phyloP scores from a whole-genome alignment of 352 stramenopile genomes.

The Phytophthora fragariae region DNA sequence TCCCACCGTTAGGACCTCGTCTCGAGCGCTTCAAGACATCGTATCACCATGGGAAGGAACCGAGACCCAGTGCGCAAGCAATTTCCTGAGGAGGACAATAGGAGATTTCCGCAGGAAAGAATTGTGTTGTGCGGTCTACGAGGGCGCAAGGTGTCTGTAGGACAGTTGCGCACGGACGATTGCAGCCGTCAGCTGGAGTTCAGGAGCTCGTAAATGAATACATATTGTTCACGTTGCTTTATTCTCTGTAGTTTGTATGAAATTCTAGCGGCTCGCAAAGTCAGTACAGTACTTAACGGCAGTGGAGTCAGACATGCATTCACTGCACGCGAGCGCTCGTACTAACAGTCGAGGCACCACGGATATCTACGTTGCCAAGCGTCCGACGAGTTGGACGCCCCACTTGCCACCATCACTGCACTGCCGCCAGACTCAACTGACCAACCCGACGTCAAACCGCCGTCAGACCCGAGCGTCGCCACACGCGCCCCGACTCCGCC shows the following conservation, averaged over 20 bases:
- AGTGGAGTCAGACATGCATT: no score
- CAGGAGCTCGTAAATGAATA: neutral
- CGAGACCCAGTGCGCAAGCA: no score
- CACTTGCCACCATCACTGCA: no score
- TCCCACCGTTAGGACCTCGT: no score
- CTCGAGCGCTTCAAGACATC: no score
- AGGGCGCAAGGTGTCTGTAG: neutral
- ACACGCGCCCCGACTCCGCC: neutral
- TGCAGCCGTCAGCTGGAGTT: neutral
- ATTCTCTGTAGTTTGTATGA: neutral
- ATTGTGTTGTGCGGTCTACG: neutral
- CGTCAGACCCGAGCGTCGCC: neutral
- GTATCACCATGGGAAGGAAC: no score
- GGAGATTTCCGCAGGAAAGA: neutral
- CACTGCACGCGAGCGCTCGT: no score
- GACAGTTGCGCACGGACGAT: neutral
- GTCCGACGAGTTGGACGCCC: no score
- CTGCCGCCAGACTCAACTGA: no score
- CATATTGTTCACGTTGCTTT: neutral
- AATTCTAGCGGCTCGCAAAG: neutral
- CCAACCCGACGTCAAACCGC: neutral
- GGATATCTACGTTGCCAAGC: no score
- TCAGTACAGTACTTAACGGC: no score
- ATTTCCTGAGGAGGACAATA: neutral
- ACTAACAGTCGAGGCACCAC: no score